Evolutionary conservation across 176 grass and related monocot species (phyloP), one percentile per base, ranked within the genome.

Genomic region (Ananas comosus): DNA sequence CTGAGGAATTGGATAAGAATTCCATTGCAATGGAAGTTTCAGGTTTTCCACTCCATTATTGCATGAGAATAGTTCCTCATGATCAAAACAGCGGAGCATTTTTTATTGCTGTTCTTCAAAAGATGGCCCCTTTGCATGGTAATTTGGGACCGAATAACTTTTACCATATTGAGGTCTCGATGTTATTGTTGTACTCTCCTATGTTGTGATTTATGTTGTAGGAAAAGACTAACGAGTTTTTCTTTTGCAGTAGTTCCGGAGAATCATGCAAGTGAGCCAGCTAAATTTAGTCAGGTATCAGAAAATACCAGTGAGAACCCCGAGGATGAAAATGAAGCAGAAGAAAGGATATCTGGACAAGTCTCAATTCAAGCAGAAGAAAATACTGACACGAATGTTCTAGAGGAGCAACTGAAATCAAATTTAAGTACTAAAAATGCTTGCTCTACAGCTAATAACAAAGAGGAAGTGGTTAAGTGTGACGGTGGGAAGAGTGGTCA

Each of bases 51-150:
- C 87, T 97, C 49, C 82, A 88, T 79, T 72, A n/a, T 47, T 97
- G 89, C 70, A 88, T 97, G 89, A 88, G 94, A 85, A 97, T 97
- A 70, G 70, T 90, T 78, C 89, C 94, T 65, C 89, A 97, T 76
- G 94, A 97, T 76, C 94, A 97, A 70, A 97, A 97, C 63, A 97
- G 79, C 18, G 94, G 94, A 51, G 86, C 86, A 71, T 97, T 97
- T 85, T 97, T 97, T 72, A 93, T 93, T 69, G 86, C 94, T 64
- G 89, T 97, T 61, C 72, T 97, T 80, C 83, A 97, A 48, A 93
- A 93, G 79, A 70, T 81, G 72, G 82, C 89, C 23, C 70, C 81
- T 9, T 12, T 90, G 51, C 79, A 70, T 49, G 94, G 94, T 97
- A 90, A 53, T 49, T 65, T 48, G 27, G n/a, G 11, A 25, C 13